Base-by-base conservation (phyloP, 768 basidiomycete species). In the Auricularia auricula-judae region DNA sequence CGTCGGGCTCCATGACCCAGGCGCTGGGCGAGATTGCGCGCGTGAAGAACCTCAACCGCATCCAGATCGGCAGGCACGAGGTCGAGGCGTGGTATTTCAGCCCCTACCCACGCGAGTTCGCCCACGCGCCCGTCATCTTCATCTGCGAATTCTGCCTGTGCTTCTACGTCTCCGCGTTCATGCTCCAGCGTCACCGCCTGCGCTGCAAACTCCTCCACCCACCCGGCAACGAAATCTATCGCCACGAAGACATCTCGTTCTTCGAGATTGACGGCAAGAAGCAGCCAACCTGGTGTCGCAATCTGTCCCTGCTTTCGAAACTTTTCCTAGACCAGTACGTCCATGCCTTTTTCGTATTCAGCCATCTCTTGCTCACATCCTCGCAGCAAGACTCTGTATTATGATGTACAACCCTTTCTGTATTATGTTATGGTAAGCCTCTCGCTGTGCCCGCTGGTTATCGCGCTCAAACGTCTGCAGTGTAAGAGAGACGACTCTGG, bases 81-180 rank as follows among this genome's bases (percentile, higher is more conserved):
- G 92, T 99, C 69, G 97, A 99, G 70, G 89, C 97, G n/a, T 99
- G 97, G 97, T 99, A 99, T 76, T 98, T 98, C 81, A 94, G 91
- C 71, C 97, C 97, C 29, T 99, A 98, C 78, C 97, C 97, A 11
- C 89, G 92, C 77, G 97, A 98, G 78, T 98, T 92, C 78, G 93
- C 97, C 56, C 91, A 98, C 75, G 85, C 96, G 34, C 93, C 95
- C 21, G 79, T 95, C 67, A 82, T 99, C 56, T 98, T 95, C 81
- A 86, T 99, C 73, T 99, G 97, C 86, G 96, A 99, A 77, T 96
- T 96, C 80, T 99, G 97, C 74, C 83, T 98, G 59, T 88, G 86
- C 42, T 99, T 89, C 79, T 98, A 87, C 76, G 90, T 91, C 36
- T 92, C 93, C 14, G 83, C 82, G 54, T 87, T 95, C 78, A 94